phyloP scores from a whole-genome alignment of 768 basidiomycete species.

The Termitomyces sp. region DNA sequence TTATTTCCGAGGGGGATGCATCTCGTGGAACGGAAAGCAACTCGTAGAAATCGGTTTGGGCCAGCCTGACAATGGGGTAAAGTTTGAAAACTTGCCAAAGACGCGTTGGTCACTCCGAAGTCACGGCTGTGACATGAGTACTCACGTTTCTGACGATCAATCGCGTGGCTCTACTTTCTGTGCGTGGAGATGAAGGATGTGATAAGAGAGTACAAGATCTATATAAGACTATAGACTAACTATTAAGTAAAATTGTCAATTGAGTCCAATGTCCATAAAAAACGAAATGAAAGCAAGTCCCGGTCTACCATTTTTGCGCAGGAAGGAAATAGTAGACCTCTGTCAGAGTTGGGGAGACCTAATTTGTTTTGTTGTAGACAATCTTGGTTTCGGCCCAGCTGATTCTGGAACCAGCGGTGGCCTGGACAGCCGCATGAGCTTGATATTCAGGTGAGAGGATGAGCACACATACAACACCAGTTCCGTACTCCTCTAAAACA shows the following conservation, averaged over 20 bases:
- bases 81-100: neutral
- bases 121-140: neutral
- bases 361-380: neutral
- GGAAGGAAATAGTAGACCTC: neutral
- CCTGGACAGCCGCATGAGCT: slow-evolving; percentile 6
- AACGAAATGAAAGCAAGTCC: neutral
- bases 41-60: slow-evolving; percentile 49
- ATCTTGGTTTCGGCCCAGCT: slow-evolving; percentile 14
- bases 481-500: slow-evolving; percentile 39
- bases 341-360: neutral
- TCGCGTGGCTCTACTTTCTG: too few relatives aligned
- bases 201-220: too few relatives aligned
- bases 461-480: slow-evolving; percentile 22
- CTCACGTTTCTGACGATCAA: too few relatives aligned
- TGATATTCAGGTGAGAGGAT: neutral
- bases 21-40: slow-evolving; percentile 47
- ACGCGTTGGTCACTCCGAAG: slow-evolving; percentile 4
- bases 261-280: neutral
- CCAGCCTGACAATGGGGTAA: slow-evolving; percentile 1
- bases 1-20: slow-evolving; percentile 53
- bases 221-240: neutral
- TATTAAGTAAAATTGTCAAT: neutral
- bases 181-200: too few relatives aligned
- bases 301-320: neutral
- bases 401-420: slow-evolving; percentile 20